Evolutionary conservation across 768 basidiomycete genomes (phyloP), one percentile per base, ranked within the genome.

Genomic region (Serendipita sp.): DNA sequence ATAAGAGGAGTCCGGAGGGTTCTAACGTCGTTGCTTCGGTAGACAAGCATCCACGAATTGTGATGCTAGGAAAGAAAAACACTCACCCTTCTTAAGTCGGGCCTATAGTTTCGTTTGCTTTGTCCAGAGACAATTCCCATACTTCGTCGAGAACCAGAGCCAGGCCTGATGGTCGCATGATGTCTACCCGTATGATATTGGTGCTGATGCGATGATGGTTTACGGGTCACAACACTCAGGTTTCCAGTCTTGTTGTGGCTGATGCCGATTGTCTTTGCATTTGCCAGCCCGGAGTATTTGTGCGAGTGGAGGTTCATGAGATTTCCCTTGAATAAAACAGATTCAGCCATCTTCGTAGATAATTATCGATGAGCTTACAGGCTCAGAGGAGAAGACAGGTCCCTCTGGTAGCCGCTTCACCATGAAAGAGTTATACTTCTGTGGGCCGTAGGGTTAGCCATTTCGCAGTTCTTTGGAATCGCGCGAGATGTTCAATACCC

Each of bases 201-300:
- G 63, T 72, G 72, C 18, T 81, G 76, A 0, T 83, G 75, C 3
- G 81, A 81, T 66, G 82, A 83, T 70, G 79, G 75, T 76, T 89
- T 91, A 76, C 80, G 82, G 32, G 85, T 80, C 45, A 77, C 76
- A 69, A 92, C 78, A 68, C 82, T 76, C 68, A 91, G 75, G 34
- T 45, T 66, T 67, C 81, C 82, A 62, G 78, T 73, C 65, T 76
- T 75, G 15, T 81, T 77, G 65, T 83, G 82, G 51, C 76, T 69
- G 67, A 91, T 79, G 74, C 81, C 78, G 72, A 92, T 80, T 54
- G 83, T 83, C 88, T 88, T 92, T 71, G 78, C 68, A 80, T 94
- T 93, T 71, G 87, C 84, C 66, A 94, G 78, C 66, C 92, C 91
- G 66, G 92, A 95, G 80, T 81, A 92, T 74, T 94, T 95, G 81